Conservation (phyloP, 2,329 filamentous ascomycete genomes). For the Ophiostoma piceae region DNA sequence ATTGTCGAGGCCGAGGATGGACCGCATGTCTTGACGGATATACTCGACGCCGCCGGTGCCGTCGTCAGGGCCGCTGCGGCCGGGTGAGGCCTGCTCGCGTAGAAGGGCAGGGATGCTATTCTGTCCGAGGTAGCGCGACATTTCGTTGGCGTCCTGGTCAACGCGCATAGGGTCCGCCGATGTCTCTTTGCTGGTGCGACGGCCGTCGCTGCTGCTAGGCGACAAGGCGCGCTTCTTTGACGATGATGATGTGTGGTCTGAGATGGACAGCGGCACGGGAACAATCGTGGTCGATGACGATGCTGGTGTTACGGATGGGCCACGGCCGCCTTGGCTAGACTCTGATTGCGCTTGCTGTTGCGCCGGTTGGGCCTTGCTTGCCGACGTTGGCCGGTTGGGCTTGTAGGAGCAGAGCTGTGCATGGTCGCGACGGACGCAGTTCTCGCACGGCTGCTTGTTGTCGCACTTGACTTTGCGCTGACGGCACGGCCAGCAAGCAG, state of each 20-base stretch:
- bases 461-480: conserved; percentile 66
- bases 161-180: conserved; percentile 31
- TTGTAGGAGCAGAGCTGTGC: conserved; percentile 62
- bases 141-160: conserved; percentile 51
- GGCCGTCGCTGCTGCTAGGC: conserved; percentile 38
- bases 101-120: conserved; percentile 64
- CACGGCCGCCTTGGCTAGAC: conserved; percentile 30
- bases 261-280: background rate
- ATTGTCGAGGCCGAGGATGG: conserved; percentile 60
- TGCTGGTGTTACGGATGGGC: conserved; percentile 23
- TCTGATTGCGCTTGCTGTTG: background rate
- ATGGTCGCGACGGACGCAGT: conserved; percentile 62
- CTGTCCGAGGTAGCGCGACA: conserved; percentile 58
- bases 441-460: conserved; percentile 63
- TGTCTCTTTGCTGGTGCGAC: conserved; percentile 26
- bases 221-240: conserved; percentile 42
- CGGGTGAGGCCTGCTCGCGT: conserved; percentile 49
- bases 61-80: conserved; percentile 24
- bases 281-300: conserved; percentile 20
- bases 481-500: conserved; percentile 62
- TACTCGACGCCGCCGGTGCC: conserved; percentile 40
- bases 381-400: conserved; percentile 46
- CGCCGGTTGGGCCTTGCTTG: background rate
- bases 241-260: background rate
- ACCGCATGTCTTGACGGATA: conserved; percentile 60